Conservation (phyloP, 306 rosid species). For the Erythrophleum fordii region DNA sequence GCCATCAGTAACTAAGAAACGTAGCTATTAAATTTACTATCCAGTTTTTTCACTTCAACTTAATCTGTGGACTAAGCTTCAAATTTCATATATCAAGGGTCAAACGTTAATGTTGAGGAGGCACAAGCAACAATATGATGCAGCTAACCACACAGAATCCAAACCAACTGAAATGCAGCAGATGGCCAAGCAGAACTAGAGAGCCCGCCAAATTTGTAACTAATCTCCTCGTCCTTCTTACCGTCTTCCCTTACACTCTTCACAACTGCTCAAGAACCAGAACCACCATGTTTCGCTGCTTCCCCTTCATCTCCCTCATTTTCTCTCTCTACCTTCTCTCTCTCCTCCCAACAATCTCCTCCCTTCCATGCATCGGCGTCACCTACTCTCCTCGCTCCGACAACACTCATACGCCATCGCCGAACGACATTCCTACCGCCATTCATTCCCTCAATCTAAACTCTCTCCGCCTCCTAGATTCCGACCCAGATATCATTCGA, state of each 20-base stretch:
- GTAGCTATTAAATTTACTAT: too few species aligned
- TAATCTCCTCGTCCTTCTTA: neutral
- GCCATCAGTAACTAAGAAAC: too few species aligned
- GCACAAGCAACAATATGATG: neutral
- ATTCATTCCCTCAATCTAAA: constrained; percentile 46
- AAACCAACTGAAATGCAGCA: neutral
- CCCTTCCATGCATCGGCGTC: constrained; percentile 56
- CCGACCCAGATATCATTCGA: constrained; percentile 65
- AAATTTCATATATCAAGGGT: too few species aligned
- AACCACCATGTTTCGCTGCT: constrained; percentile 11
- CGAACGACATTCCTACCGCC: constrained; percentile 41
- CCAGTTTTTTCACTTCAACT: too few species aligned
- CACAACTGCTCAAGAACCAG: neutral
- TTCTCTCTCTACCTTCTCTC: constrained; percentile 45
- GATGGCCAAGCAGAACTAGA: neutral
- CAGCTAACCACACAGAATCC: neutral
- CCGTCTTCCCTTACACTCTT: neutral
- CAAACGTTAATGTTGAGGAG: neutral
- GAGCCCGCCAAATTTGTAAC: neutral
- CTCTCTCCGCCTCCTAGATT: constrained; percentile 62
- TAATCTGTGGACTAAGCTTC: too few species aligned
- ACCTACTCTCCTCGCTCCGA: constrained; percentile 49
- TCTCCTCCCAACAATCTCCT: constrained; percentile 38
- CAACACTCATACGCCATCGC: constrained; percentile 21
- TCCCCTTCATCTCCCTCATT: constrained; percentile 21